Base-by-base conservation (phyloP, 176 grass and related monocot species). In the Guadua angustifolia region DNA sequence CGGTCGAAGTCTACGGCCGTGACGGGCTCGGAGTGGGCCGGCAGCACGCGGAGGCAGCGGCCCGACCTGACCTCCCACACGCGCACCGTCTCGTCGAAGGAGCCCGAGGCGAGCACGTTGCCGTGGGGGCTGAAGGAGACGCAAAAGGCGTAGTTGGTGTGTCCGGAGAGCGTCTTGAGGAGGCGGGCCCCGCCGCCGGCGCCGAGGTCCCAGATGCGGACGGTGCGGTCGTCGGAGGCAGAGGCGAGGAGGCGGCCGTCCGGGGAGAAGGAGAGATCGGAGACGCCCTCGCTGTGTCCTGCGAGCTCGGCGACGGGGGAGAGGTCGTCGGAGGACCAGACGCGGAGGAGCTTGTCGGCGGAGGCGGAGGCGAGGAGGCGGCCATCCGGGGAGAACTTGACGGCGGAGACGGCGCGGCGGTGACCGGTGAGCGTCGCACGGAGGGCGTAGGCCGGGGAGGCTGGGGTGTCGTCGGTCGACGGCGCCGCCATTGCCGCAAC, bases 61-160 rank as follows among this genome's bases (percentile, higher is more conserved):
- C 95, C 95, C 5, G 92, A 97, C 81, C 66, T 81, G 66, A 93
- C 95, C 82, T 97, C 95, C 95, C 95, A 97, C 26, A 97, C 92
- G 33, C 95, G 88, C 9, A 97, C 95, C 9, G 92, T 97, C 84
- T 97, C 95, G 26, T 97, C 95, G 72, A 94, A 97, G 79, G 95
- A 97, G 0, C 92, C 95, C 5, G 95, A 97, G 59, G 92, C 92
- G 58, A 97, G 83, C 16, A 97, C 81, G 75, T 97, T 93, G 7
- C 92, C 92, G 60, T 94, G 92, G 52, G 95, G 95, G 66, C 88
- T 94, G 90, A 97, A 97, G 79, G 92, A 62, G 62, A 94, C 88
- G 80, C 95, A 97, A 75, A 94, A 94, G 74, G 86, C 95, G 83
- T 97, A 97, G 89, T 97, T 97, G 74, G 95, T 94, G 87, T 97